Evolutionary conservation across 352 stramenopile genomes (phyloP).

Genomic region (Phytopythium vexans): DNA sequence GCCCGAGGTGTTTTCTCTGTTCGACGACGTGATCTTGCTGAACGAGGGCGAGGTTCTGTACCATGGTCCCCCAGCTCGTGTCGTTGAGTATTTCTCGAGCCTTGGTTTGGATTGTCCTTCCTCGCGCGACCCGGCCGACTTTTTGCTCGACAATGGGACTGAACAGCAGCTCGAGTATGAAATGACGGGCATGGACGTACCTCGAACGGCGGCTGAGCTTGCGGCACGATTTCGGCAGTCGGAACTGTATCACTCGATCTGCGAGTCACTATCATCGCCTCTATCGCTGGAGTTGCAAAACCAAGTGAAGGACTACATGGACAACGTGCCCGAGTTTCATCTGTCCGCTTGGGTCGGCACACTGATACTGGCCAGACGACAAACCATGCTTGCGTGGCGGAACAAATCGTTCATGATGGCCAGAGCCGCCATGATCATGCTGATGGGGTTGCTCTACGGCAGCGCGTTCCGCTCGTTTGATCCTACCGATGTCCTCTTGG

Average conservation of each 20-base stretch:
- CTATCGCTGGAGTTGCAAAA: neutral
- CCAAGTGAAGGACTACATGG: conserved; percentile 29
- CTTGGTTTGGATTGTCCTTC: conserved; percentile 40
- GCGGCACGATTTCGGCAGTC: conserved; percentile 52
- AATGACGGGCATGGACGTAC: conserved; percentile 1
- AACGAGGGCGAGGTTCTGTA: conserved; percentile 86
- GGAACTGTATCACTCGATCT: conserved; percentile 1
- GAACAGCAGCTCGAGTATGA: conserved; percentile 27
- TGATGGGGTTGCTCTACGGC: conserved; percentile 22
- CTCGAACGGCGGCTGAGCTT: conserved; percentile 1
- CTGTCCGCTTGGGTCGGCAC: conserved; percentile 10
- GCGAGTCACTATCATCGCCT: too few relatives aligned
- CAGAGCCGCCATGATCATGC: conserved; percentile 11
- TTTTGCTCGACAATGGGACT: conserved; percentile 28
- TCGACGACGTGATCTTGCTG: conserved; percentile 90
- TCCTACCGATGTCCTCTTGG: conserved; percentile 14
- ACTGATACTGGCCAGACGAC: conserved; percentile 17
- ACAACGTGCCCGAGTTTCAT: conserved; percentile 28
- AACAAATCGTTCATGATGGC: conserved; percentile 11
- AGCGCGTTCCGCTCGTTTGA: conserved; percentile 24
- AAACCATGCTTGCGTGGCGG: conserved; percentile 34
- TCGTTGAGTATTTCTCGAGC: conserved; percentile 61
- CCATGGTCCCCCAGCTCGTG: conserved; percentile 52
- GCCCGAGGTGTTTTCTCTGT: conserved; percentile 82
- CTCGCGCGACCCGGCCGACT: conserved; percentile 25